Evolutionary conservation across 2,329 filamentous ascomycete genomes (phyloP), one percentile per base, ranked within the genome.

Genomic region (Clonostachys rhizophaga): DNA sequence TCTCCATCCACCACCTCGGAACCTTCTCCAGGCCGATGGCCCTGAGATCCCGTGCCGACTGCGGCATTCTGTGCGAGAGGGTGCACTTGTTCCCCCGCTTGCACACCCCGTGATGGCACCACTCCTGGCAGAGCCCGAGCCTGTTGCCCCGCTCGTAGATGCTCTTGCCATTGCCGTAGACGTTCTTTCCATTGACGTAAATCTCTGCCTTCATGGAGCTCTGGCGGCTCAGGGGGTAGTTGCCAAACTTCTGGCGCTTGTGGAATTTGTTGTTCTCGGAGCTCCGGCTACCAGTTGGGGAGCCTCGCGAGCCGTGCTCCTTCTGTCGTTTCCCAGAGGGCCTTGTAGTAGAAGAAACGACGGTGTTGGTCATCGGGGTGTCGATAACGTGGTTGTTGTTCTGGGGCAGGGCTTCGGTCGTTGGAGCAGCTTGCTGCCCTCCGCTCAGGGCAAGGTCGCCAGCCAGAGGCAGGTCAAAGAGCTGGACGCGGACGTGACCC

Each of bases 21-120:
- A 66, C 62, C 49, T 63, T 60, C 9, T 37, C 44, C 10, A 79
- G 63, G 0, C 74, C 73, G 18, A 75, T 64, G 46, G 65, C 62
- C 9, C 54, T 55, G 7, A 78, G 66, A 2, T 66, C 72, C 14
- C 60, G 59, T 5, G 49, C 33, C 0, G 68, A 71, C 49, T 54
- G 55, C 5, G 76, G 76, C 74, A 79, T 77, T 49, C 55, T 55
- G 57, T 80, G 76, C 42, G 55, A 52, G 56, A 67, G 73, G 5
- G 64, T 63, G 58, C 76, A 80, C 9, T 58, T 51, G 7, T 48
- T 44, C 5, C 67, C 71, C 60, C 65, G 77, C 53, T 63, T 68
- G 58, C 76, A 80, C 12, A 58, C 65, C 7, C 75, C 75, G 39
- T 68, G 60, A 45, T 65, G 64, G 57, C 74, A 76, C 74, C 74